Base-by-base conservation (phyloP, 202 grass and related monocot genomes). In the Saccharum hybrid region DNA sequence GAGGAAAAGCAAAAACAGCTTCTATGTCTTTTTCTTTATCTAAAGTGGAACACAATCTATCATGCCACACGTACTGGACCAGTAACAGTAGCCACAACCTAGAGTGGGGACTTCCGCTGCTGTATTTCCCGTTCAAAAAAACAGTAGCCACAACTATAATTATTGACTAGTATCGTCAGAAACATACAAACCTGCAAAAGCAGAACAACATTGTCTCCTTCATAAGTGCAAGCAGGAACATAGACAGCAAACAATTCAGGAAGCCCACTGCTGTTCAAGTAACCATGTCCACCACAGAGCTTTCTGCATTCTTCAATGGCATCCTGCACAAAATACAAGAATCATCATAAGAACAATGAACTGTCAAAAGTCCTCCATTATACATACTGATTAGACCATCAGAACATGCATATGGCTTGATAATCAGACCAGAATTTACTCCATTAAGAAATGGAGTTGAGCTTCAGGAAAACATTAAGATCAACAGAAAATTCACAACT, bases 241-340 rank as follows among this genome's bases (percentile, higher is more conserved):
- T 99, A 99, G 23, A 94, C 84, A 28, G 96, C 93, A 86, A 99
- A 96, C 39, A 99, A 66, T 87, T 99, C 96, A 82, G 96, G 96
- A 74, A 99, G 96, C 41, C 96, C 96, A 18, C 96, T 96, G 84
- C 96, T 96, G 85, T 94, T 93, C n/a, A 99, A 69, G 77, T 99
- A 99, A 76, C 96, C 96, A 89, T 99, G 96, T 9, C 96, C 96
- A 61, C 96, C 93, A 39, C 96, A 99, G 38, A 99, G 85, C 60
- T 96, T 99, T 82, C 96, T 86, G 79, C 96, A 99, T 74, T 99
- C 96, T 85, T 99, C 96, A 82, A 99, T 96, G n/a, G 87, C 93
- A 66, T 96, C 96, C 96, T 99, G 67, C 30, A 86, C 39, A 72
- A 33, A 11, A 68, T 3, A 75, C 4, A 81, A 8, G 45, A 7